Conservation (phyloP, 1,284 basidiomycete genomes). For the Boletus albobrunnescens region DNA sequence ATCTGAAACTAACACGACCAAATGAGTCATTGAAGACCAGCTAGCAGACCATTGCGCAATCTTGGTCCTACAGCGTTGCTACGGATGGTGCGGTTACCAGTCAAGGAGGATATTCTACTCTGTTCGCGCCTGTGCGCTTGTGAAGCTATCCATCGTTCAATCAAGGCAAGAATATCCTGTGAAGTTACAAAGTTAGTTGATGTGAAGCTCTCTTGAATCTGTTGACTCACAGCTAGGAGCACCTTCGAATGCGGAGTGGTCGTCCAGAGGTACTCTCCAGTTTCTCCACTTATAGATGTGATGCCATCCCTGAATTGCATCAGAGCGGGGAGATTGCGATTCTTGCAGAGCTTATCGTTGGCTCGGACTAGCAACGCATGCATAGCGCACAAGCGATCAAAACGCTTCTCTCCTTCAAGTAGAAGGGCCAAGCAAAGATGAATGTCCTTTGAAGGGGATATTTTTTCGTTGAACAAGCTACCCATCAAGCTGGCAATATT, state of each 20-base stretch:
- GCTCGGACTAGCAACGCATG: slow-evolving; percentile 28
- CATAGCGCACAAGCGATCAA: slow-evolving; percentile 29
- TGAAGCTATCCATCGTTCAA: slow-evolving; percentile 23
- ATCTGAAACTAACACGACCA: slow-evolving; percentile 13
- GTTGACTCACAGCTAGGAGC: slow-evolving; percentile 21
- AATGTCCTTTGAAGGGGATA: slow-evolving; percentile 27
- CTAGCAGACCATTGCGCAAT: slow-evolving; percentile 12
- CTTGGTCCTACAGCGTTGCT: slow-evolving; percentile 25
- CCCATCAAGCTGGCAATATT: slow-evolving; percentile 34
- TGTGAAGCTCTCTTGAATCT: not conserved
- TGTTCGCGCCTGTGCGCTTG: slow-evolving; percentile 23
- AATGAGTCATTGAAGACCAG: too few species aligned
- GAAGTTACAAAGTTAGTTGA: slow-evolving; percentile 3
- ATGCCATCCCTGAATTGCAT: slow-evolving; percentile 16
- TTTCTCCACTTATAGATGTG: slow-evolving; percentile 5
- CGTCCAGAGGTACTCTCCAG: slow-evolving; percentile 24
- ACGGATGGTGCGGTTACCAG: slow-evolving; percentile 4
- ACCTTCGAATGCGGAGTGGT: slow-evolving; percentile 11
- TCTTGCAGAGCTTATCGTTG: slow-evolving; percentile 34
- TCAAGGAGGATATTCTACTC: not conserved
- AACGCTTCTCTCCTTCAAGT: slow-evolving; percentile 14
- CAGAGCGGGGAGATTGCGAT: slow-evolving; percentile 18
- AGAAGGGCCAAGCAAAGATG: slow-evolving; percentile 28
- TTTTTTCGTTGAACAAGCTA: slow-evolving; percentile 26
- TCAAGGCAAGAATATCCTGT: slow-evolving; percentile 27